Percentiles rank a stretch among this genome's conserved stretches.
Evolutionary conservation across 495 filamentous ascomycete species (phyloP).

Genomic region (Tuber aestivum): DNA sequence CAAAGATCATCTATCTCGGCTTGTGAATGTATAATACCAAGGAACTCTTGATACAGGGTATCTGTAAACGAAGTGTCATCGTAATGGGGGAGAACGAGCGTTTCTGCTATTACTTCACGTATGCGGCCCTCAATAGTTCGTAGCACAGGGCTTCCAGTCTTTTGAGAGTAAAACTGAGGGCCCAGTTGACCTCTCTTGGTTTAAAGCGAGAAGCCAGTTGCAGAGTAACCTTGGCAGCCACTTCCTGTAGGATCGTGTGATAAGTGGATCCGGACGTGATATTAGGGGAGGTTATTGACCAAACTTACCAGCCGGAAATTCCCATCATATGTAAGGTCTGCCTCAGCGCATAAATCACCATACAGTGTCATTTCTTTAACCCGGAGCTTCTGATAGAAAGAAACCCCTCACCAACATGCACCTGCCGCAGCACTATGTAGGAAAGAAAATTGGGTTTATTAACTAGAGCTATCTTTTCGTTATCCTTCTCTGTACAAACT

Average conservation of each 20-base stretch:
- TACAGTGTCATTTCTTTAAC: slow-evolving; percentile 81
- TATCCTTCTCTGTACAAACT: slow-evolving; percentile 73
- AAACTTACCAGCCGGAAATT: slow-evolving; percentile 62
- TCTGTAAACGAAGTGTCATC: slow-evolving; percentile 87
- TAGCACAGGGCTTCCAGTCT: slow-evolving; percentile 77
- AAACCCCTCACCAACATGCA: slow-evolving; percentile 79
- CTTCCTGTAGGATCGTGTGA: slow-evolving; percentile 51
- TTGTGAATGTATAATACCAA: slow-evolving; percentile 62
- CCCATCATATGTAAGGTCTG: slow-evolving; percentile 79
- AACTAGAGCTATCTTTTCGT: slow-evolving; percentile 93
- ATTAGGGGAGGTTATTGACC: neutral
- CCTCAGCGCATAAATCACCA: slow-evolving; percentile 78
- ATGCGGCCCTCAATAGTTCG: slow-evolving; percentile 91
- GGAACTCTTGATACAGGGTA: slow-evolving; percentile 65
- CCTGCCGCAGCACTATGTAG: slow-evolving; percentile 68
- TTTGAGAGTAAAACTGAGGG: slow-evolving; percentile 79
- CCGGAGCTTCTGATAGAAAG: slow-evolving; percentile 88
- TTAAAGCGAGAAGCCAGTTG: slow-evolving; percentile 87
- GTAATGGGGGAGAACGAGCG: slow-evolving; percentile 89
- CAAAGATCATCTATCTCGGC: neutral
- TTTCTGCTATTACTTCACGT: slow-evolving; percentile 86
- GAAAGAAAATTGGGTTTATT: slow-evolving; percentile 86
- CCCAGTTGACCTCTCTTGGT: slow-evolving; percentile 76
- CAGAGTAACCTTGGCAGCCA: slow-evolving; percentile 82
- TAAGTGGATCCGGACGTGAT: slow-evolving; percentile 9